Evolutionary conservation across 2,329 filamentous ascomycete species (phyloP).

Genomic region (Biscogniauxia marginata): DNA sequence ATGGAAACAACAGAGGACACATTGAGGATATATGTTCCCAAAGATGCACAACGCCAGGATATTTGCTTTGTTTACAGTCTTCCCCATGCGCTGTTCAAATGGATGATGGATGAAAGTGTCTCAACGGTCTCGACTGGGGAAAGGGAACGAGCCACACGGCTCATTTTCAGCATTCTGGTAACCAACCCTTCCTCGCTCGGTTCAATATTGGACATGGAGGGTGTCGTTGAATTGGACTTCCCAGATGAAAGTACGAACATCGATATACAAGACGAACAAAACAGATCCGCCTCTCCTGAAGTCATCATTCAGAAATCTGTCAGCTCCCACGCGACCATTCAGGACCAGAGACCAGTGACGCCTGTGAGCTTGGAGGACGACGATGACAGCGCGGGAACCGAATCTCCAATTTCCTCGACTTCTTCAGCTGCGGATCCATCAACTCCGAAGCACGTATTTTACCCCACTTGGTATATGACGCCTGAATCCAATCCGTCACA

Average conservation of each 20-base stretch:
- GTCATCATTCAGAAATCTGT: too few species aligned
- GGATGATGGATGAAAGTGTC: constrained; percentile 1
- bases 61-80: constrained; percentile 4
- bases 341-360: too few species aligned
- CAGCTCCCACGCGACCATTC: too few species aligned
- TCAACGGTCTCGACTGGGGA: neutral
- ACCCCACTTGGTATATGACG: too few species aligned
- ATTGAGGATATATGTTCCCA: constrained; percentile 1
- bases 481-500: too few species aligned
- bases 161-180: constrained; percentile 1
- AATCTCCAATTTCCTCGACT: too few species aligned
- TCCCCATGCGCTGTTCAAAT: constrained; percentile 1
- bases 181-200: constrained; percentile 2
- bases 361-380: too few species aligned
- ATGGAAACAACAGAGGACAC: constrained; percentile 1
- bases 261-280: neutral
- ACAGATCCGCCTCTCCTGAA: too few species aligned
- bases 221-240: constrained; percentile 2
- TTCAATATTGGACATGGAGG: constrained; percentile 2
- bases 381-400: too few species aligned
- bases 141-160: constrained; percentile 1
- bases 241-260: neutral
- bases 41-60: neutral
- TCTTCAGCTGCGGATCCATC: too few species aligned
- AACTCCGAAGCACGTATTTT: too few species aligned